Conservation (phyloP, 345 rosid species). For the Arabis alpina region DNA sequence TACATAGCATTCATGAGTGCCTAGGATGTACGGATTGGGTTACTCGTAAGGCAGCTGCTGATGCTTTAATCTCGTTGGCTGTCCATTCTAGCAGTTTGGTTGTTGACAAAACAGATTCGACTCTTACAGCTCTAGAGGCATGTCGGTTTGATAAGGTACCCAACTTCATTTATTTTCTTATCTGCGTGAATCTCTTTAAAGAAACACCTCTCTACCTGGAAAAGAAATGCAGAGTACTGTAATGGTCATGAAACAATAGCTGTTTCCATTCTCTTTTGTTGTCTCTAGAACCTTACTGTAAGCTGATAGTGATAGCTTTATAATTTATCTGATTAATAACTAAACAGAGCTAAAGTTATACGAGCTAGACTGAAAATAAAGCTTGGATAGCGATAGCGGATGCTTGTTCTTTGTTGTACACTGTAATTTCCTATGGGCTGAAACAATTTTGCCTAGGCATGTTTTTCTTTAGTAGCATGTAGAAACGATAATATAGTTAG, state of each 20-base stretch:
- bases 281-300: background rate
- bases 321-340: no score
- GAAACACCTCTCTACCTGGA: background rate
- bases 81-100: constrained; percentile 76
- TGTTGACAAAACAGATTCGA: constrained; percentile 68
- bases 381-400: constrained; percentile 14
- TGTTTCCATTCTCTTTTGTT: background rate
- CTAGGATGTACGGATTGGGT: no score
- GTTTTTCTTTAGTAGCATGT: constrained; percentile 1
- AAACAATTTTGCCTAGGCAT: background rate
- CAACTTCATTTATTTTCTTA: background rate
- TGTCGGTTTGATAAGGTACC: constrained; percentile 95
- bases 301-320: background rate
- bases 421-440: background rate
- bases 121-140: constrained; percentile 70
- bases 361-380: background rate
- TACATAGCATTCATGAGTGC: no score
- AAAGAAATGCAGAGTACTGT: background rate
- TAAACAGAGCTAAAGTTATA: background rate
- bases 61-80: constrained; percentile 73
- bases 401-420: constrained; percentile 1
- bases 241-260: background rate
- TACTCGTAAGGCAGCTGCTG: constrained; percentile 94
- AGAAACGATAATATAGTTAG: background rate
- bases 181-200: constrained; percentile 9